Percentiles rank a stretch among this genome's conserved stretches.
These are phyloP conservation scores for Stellera chamaejasme DNA, from an alignment of 345 rosid genomes.

Conservation along the genomic window DNA sequence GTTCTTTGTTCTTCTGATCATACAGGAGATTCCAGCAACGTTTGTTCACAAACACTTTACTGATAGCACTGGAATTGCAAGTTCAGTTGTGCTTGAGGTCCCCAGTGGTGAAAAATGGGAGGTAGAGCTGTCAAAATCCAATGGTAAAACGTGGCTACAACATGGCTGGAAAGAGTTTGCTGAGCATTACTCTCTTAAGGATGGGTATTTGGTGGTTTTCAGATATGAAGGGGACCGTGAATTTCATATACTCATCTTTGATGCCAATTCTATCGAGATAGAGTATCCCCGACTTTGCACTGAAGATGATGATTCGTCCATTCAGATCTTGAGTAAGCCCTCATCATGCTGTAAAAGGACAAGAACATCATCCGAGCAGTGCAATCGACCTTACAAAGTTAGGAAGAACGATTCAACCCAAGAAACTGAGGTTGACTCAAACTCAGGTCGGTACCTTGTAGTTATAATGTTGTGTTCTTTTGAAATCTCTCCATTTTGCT, in stretches of 20 bases:
- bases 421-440: too few relatives aligned
- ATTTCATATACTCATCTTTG: constrained; percentile 19
- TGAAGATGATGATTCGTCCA: not conserved
- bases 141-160: constrained; percentile 10
- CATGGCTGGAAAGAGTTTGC: constrained; percentile 30
- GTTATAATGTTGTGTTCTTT: too few relatives aligned
- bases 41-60: constrained; percentile 11
- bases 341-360: not conserved
- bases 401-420: not conserved
- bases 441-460: too few relatives aligned
- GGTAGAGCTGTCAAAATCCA: constrained; percentile 13
- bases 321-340: not conserved
- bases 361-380: not conserved
- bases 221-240: constrained; percentile 10
- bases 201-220: constrained; percentile 21
- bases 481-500: too few relatives aligned
- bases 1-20: not conserved
- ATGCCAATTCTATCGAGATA: constrained; percentile 16
- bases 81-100: constrained; percentile 9
- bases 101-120: constrained; percentile 22
- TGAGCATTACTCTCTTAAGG: constrained; percentile 10
- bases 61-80: constrained; percentile 10
- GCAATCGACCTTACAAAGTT: not conserved
- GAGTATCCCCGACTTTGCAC: constrained; percentile 10
- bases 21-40: constrained; percentile 21